A percentile compares a stretch with the other conserved stretches of the same genome.
These are phyloP conservation scores for Penicillium sp. DNA, from an alignment of 2,329 filamentous ascomycete genomes.

Conservation along the genomic window DNA sequence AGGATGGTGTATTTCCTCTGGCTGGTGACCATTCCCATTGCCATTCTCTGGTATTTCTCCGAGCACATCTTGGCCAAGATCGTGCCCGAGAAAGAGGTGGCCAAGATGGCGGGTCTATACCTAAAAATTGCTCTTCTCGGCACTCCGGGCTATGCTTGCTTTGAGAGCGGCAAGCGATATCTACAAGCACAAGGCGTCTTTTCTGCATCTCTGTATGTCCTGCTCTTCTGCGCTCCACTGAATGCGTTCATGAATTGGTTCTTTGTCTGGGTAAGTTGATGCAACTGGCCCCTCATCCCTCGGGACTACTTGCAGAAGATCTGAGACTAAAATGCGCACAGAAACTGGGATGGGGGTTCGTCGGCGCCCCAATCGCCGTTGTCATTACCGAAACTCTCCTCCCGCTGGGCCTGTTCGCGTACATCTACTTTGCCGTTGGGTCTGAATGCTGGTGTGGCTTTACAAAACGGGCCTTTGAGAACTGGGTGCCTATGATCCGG, in stretches of 20 bases:
- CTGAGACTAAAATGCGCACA: constrained; percentile 10
- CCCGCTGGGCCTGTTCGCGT: constrained; percentile 68
- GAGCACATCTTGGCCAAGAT: constrained; percentile 63
- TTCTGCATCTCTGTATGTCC: constrained; percentile 74
- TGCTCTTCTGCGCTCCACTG: constrained; percentile 76
- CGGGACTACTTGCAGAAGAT: neutral
- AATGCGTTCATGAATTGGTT: constrained; percentile 79
- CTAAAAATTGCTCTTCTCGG: constrained; percentile 67
- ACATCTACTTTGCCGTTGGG: constrained; percentile 69
- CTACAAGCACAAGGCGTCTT: constrained; percentile 88
- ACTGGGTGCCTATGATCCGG: constrained; percentile 81
- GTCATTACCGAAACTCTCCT: constrained; percentile 72
- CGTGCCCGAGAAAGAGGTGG: constrained; percentile 69
- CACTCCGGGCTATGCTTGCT: constrained; percentile 70
- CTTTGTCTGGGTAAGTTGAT: constrained; percentile 65
- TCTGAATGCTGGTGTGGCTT: constrained; percentile 79
- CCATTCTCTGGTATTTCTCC: constrained; percentile 66
- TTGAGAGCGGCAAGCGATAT: constrained; percentile 79
- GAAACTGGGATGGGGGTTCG: constrained; percentile 63
- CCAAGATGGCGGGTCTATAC: constrained; percentile 69
- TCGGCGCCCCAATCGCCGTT: constrained; percentile 77
- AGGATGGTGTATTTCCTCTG: constrained; percentile 77
- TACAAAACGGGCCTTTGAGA: constrained; percentile 64
- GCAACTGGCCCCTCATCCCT: too few relatives aligned
- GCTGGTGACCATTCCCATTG: constrained; percentile 68